Conservation (phyloP, 768 basidiomycete species). For the Lactifluus subvellereus region DNA sequence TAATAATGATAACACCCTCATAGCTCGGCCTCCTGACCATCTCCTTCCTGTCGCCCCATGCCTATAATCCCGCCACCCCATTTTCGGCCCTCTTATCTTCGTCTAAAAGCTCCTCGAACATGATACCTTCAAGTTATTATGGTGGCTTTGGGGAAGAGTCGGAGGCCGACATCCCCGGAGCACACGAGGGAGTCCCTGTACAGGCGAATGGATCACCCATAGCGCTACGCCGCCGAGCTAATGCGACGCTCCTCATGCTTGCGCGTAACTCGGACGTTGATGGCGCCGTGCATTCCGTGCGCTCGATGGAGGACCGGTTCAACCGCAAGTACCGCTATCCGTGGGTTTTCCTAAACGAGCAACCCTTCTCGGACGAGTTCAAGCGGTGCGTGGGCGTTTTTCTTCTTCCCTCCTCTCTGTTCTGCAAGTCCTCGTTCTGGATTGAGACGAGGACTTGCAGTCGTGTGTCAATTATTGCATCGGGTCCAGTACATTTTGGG, state of each 20-base stretch:
- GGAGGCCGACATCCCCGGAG: not conserved
- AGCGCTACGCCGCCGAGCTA: conserved; percentile 20
- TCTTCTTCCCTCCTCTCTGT: not conserved
- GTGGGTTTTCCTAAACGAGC: conserved; percentile 87
- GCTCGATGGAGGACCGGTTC: conserved; percentile 81
- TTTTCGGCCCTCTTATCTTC: not conserved
- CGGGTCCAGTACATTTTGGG: conserved; percentile 35
- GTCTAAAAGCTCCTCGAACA: not conserved
- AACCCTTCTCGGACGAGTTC: conserved; percentile 70
- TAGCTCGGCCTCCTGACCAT: not conserved
- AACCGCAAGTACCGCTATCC: conserved; percentile 77
- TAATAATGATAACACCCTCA: not conserved
- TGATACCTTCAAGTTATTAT: not conserved
- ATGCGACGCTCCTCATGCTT: conserved; percentile 42
- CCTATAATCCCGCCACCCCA: not conserved
- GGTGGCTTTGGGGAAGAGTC: not conserved
- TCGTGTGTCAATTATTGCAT: conserved; percentile 30
- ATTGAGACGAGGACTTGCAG: conserved; percentile 19
- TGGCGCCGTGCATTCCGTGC: conserved; percentile 58
- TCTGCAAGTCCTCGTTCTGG: not conserved
- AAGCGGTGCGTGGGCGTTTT: conserved; percentile 41
- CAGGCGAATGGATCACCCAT: rapidly evolving
- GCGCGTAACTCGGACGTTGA: conserved; percentile 60
- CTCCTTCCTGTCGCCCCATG: not conserved
- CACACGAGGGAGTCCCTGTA: not conserved